Evolutionary conservation across 139 green algal species (phyloP).

Genomic region (Chlamydomonas asymmetrica): DNA sequence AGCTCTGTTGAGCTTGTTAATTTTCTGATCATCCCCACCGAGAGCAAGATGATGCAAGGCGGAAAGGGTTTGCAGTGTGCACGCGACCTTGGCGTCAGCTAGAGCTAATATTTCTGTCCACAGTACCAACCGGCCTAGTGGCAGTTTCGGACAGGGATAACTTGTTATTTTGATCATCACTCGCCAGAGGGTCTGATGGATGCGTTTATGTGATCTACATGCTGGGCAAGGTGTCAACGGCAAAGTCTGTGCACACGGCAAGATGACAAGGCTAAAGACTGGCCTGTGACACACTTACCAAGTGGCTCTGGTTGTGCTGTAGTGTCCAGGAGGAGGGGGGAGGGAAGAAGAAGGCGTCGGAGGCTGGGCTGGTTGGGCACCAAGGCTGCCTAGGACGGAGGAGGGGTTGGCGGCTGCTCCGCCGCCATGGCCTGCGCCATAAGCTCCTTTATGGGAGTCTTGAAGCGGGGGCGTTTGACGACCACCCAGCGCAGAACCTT

Average conservation of each 20-base stretch:
- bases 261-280: no score
- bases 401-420: no score
- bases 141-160: slow-evolving; percentile 80
- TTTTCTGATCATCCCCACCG: slow-evolving; percentile 60
- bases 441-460: no score
- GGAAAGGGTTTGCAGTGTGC: background rate
- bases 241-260: no score
- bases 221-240: background rate
- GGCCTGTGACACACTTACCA: no score
- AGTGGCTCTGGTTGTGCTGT: no score
- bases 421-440: no score
- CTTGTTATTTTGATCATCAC: slow-evolving; percentile 44
- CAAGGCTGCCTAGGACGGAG: no score
- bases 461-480: slow-evolving; percentile 63
- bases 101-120: slow-evolving; percentile 76
- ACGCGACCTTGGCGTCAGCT: slow-evolving; percentile 60
- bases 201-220: background rate
- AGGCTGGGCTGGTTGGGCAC: no score
- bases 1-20: slow-evolving; percentile 86
- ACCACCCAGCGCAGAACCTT: slow-evolving; percentile 71
- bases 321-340: no score
- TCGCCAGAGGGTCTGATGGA: slow-evolving; percentile 4
- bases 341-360: no score
- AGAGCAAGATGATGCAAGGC: background rate
- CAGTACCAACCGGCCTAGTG: slow-evolving; percentile 54